Evolutionary conservation across 345 rosid genomes (phyloP).

Genomic region (Acer saccharum): DNA sequence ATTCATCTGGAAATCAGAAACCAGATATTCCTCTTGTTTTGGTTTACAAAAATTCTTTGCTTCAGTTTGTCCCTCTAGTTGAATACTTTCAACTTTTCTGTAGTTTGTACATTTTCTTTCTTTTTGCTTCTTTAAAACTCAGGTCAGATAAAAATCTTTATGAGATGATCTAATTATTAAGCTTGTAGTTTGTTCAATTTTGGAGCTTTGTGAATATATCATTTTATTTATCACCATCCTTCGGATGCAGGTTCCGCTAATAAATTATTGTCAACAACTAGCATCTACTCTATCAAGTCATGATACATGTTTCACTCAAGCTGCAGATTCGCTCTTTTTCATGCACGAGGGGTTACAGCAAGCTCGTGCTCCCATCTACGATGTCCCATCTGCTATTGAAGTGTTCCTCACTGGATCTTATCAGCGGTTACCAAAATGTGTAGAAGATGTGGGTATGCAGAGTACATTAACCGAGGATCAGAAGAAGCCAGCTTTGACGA

Average conservation of each 20-base stretch:
- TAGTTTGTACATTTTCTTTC: not conserved
- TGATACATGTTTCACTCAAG: constrained; percentile 88
- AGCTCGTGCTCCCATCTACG: constrained; percentile 97
- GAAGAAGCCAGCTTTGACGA: constrained; percentile 83
- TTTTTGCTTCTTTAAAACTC: not conserved
- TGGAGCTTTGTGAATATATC: not conserved
- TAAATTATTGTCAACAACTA: constrained; percentile 83
- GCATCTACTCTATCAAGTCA: constrained; percentile 85
- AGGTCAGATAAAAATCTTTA: not conserved
- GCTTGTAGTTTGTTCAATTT: constrained; percentile 4
- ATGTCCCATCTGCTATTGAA: constrained; percentile 94
- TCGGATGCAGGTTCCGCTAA: constrained; percentile 79
- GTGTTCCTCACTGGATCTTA: constrained; percentile 84
- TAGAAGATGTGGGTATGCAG: constrained; percentile 89
- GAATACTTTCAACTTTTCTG: not conserved
- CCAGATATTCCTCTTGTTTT: not conserved
- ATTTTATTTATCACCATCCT: not conserved
- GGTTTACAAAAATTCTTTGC: not conserved
- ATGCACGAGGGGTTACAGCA: constrained; percentile 98
- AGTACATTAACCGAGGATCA: constrained; percentile 67
- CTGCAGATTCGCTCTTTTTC: constrained; percentile 91
- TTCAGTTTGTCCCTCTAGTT: not conserved
- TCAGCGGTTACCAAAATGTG: constrained; percentile 86
- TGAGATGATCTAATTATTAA: not conserved
- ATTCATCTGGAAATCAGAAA: constrained; percentile 5